These are phyloP conservation scores for Solanum gracilifrons DNA, from an alignment of 257 asterid genomes.

Conservation along the genomic window DNA sequence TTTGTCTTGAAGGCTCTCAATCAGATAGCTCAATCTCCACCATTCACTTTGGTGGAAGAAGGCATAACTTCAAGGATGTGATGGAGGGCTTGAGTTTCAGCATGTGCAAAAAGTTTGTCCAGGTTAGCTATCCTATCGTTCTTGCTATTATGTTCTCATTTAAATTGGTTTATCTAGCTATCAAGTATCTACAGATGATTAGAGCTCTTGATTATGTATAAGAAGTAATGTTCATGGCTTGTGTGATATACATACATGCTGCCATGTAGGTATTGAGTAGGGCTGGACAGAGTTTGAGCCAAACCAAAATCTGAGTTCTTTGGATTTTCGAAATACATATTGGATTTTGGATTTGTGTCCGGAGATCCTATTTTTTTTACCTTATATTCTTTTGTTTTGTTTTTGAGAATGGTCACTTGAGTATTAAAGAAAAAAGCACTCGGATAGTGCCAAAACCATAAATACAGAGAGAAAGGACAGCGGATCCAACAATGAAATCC, in stretches of 20 bases:
- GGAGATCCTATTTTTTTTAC: neutral
- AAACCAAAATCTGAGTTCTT: neutral
- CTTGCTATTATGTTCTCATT: neutral
- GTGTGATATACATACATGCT: neutral
- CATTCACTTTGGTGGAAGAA: constrained; percentile 11
- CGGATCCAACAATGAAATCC: neutral
- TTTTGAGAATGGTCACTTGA: neutral
- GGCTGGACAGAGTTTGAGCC: neutral
- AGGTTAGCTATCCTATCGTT: constrained; percentile 9
- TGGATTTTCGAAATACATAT: neutral
- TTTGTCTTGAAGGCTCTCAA: constrained; percentile 18
- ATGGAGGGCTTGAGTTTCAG: constrained; percentile 30
- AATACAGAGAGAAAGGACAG: neutral
- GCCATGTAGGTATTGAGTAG: neutral
- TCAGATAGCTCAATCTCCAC: constrained; percentile 12
- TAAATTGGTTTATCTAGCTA: neutral
- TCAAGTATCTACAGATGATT: neutral
- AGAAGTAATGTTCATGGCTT: neutral
- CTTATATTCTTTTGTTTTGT: neutral
- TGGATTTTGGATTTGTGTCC: neutral
- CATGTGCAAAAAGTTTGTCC: constrained; percentile 35
- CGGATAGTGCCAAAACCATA: neutral
- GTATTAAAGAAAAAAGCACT: neutral
- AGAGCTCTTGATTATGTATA: neutral
- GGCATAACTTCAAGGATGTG: constrained; percentile 15